phyloP scores from a whole-genome alignment of 768 basidiomycete genomes.

The Russula emetica region DNA sequence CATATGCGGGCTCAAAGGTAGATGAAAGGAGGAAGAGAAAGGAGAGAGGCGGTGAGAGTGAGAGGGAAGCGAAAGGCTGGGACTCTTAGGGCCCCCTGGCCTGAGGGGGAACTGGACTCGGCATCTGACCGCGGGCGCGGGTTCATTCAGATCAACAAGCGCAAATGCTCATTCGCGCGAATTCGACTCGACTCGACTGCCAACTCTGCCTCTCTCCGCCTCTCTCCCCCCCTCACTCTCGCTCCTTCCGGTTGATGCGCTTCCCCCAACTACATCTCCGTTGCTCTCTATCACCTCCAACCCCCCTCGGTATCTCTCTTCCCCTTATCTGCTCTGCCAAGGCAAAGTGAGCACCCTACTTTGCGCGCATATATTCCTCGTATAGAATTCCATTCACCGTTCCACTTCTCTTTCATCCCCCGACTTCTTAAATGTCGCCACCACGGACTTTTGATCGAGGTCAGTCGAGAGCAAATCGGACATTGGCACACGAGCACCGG shows the following conservation, averaged over 20 bases:
- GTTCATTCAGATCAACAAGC: constrained; percentile 21
- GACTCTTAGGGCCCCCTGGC: constrained; percentile 23
- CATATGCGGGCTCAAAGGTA: constrained; percentile 9
- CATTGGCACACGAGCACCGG: not conserved
- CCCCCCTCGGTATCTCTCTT: not conserved
- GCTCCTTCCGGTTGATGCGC: not conserved
- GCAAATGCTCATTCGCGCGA: constrained; percentile 17
- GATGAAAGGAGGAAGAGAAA: constrained; percentile 20
- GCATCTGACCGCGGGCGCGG: constrained; percentile 28
- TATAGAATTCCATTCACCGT: constrained; percentile 9
- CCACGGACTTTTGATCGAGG: not conserved
- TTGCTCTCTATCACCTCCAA: constrained; percentile 18
- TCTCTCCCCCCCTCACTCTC: not conserved
- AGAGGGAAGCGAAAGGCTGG: constrained; percentile 22
- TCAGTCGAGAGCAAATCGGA: not conserved
- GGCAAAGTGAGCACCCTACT: constrained; percentile 1
- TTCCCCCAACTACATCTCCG: constrained; percentile 4
- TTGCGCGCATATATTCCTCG: constrained; percentile 2
- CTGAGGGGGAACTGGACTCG: constrained; percentile 14
- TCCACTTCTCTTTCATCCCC: too few relatives aligned
- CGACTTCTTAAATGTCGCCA: too few relatives aligned
- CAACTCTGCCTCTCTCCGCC: not conserved
- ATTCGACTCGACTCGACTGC: constrained; percentile 5
- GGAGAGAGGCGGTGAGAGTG: constrained; percentile 12
- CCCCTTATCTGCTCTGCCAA: constrained; percentile 6